Evolutionary conservation across 352 stramenopile species (phyloP), one percentile per base, ranked within the genome.

Genomic region (Hyaloperonospora brassicae): DNA sequence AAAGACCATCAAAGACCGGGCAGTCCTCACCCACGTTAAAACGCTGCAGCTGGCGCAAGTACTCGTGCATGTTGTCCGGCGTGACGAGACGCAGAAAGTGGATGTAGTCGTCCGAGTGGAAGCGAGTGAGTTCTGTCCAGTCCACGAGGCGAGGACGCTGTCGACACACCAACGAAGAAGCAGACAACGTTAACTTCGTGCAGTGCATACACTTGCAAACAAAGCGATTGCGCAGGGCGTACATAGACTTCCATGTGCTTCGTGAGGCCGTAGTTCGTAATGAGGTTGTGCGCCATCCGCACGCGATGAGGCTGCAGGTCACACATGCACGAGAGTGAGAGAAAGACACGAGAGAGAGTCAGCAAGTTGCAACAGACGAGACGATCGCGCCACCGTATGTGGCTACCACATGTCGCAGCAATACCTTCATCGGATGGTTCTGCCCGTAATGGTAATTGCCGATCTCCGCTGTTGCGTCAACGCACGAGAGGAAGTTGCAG

Each of bases 391-490:
- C n/a, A 5, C 36, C 36, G 14, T 4, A 4, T 21, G 2, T 11
- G 5, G 11, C 43, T 21, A 48, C 11, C 9, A 13, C 5, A 25
- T 24, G 46, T 46, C 14, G 21, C 9, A 38, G 11, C 0, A 34
- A 52, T 47, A 90, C 76, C 78, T 93, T 93, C 83, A 95, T 95
- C 11, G 83, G 88, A 57, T 97, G 87, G 56, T 84, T 89, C 55
- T 97, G 89, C 14, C 96, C 96, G 77, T 99, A 99, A 68, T 99
- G 91, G 62, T 98, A 99, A 72, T 99, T 98, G 45, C 97, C 97
- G 50, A 99, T 95, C 71, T 98, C 96, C 50, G 89, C 90, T 95
- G 68, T 17, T n/a, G 6, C 27, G 8, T 8, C 27, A 46, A 25
- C 7, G 25, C 13, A 30, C 17, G 10, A 31, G 30, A 34, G 8